Base-by-base conservation (phyloP, 495 filamentous ascomycete species). In the Penicillium roqueforti region DNA sequence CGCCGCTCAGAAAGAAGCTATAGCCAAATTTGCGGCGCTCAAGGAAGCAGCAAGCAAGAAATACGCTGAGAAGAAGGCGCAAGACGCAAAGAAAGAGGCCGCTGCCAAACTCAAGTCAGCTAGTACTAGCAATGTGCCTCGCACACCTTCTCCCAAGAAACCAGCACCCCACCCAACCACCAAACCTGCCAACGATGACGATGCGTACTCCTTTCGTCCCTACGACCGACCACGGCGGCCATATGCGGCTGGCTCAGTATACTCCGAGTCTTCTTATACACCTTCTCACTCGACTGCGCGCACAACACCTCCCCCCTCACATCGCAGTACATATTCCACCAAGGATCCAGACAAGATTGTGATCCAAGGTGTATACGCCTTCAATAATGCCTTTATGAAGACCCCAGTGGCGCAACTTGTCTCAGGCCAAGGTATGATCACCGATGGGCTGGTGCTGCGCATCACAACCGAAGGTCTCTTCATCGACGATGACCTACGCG, bases 311-410 rank as follows among this genome's bases (percentile, higher is more conserved):
- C 91, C 91, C 3, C 88, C 88, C 0, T 88, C 86, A 9, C 78
- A 83, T 52, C 85, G 88, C 25, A 82, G 83, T 1, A 70, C 83
- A 16, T 98, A 97, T 67, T 79, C 78, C 16, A 96, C 89, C 37
- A 86, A 87, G 59, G 92, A 97, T 68, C 91, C 92, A 3, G 83
- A 93, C 65, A 98, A 97, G 78, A 93, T 97, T 58, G 83, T 95
- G 40, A 88, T 98, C 65, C 87, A 84, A 62, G 92, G 88, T 13
- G 93, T 98, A 6, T 97, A 92, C 62, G 76, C 81, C 16, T 97
- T 93, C 76, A 89, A 87, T 66, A 91, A 92, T 64, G 78, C 86
- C 40, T 92, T 89, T 65, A 83, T 85, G 36, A 86, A 84, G 45
- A 89, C 84, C 7, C 92, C 93, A 0, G 79, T 87, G 16, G 87